These are phyloP conservation scores for Ceratorhiza oryzae-sativae DNA, from an alignment of 1,284 basidiomycete genomes.

Conservation along the genomic window DNA sequence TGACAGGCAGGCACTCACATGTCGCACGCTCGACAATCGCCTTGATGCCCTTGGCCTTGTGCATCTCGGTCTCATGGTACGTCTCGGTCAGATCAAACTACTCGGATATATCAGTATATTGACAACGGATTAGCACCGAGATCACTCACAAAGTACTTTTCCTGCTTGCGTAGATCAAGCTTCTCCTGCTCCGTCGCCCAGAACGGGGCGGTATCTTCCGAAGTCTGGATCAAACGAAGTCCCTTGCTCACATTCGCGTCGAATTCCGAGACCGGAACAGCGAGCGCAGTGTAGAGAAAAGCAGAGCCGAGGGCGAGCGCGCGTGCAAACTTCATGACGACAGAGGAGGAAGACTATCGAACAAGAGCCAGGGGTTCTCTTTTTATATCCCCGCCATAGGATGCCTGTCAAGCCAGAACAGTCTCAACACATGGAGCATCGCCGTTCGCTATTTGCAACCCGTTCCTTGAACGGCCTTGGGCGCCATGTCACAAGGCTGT, in stretches of 20 bases:
- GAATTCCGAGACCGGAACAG: conserved; percentile 31
- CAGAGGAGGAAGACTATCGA: too few relatives aligned
- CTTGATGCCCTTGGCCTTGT: conserved; percentile 35
- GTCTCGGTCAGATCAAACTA: conserved; percentile 41
- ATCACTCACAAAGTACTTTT: conserved; percentile 33
- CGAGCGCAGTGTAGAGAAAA: conserved; percentile 20
- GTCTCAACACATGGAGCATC: background rate
- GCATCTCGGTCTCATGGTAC: conserved; percentile 21
- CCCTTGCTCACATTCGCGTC: conserved; percentile 33
- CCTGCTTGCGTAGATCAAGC: conserved; percentile 23
- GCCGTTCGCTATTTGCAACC: background rate
- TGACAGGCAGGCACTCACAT: conserved; percentile 48
- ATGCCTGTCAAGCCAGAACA: background rate
- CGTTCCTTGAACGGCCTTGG: background rate
- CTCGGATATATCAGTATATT: background rate
- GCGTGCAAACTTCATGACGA: conserved; percentile 31
- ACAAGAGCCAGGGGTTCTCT: background rate
- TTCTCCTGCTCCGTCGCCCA: conserved; percentile 36
- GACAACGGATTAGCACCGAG: background rate
- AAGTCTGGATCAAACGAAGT: conserved; percentile 31
- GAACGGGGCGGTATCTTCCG: conserved; percentile 21
- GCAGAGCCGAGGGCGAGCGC: conserved; percentile 36
- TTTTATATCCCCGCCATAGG: background rate
- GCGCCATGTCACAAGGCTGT: background rate
- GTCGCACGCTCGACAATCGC: conserved; percentile 36